Evolutionary conservation across 495 filamentous ascomycete genomes (phyloP).

Genomic region (Hyaloscypha variabilis): DNA sequence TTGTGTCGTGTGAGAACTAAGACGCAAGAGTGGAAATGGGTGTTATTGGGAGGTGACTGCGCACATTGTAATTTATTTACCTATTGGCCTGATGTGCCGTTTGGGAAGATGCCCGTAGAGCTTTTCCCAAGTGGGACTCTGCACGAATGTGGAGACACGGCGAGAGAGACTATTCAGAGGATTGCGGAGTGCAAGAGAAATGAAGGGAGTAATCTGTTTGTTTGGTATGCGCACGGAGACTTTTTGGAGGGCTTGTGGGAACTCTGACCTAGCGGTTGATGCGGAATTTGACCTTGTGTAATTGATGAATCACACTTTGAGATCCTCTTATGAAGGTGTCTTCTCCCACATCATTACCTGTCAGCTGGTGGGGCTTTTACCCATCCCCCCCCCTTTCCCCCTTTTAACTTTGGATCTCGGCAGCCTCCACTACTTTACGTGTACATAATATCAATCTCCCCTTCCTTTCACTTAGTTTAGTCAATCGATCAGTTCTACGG

Average conservation of each 20-base stretch:
- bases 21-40: neutral
- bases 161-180: neutral
- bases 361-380: too few species aligned
- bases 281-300: too few species aligned
- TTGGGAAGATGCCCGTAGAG: neutral
- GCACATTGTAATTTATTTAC: slow-evolving; percentile 3
- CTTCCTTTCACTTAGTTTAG: too few species aligned
- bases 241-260: slow-evolving; percentile 1
- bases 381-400: too few species aligned
- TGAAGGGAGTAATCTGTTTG: neutral
- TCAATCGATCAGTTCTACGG: too few species aligned
- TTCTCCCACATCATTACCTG: too few species aligned
- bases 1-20: neutral
- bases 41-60: neutral
- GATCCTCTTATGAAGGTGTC: too few species aligned
- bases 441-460: too few species aligned
- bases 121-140: neutral
- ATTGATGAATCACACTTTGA: too few species aligned
- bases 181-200: slow-evolving; percentile 7
- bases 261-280: neutral
- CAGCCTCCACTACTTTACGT: too few species aligned
- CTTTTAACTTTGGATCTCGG: too few species aligned
- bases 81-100: neutral
- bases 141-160: neutral
- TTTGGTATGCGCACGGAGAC: slow-evolving; percentile 2